These are phyloP conservation scores for Pelargonium myrrhifolium DNA, from an alignment of 441 rosid species.

Conservation along the genomic window DNA sequence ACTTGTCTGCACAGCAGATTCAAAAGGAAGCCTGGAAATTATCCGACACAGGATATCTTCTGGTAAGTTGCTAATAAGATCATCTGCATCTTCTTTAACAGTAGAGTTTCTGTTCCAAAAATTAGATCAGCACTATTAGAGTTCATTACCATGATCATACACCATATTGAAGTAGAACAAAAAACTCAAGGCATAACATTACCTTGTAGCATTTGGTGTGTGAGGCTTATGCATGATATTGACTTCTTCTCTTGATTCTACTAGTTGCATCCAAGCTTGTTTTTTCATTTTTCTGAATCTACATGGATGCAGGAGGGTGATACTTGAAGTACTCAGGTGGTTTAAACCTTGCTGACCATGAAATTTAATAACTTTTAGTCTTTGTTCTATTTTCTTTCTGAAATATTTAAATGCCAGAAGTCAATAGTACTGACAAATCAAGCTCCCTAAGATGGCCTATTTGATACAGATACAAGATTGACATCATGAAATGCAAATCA, in stretches of 20 bases:
- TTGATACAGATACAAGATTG: background rate
- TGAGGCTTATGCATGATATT: background rate
- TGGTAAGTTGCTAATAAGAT: slow-evolving; percentile 42
- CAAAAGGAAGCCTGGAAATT: slow-evolving; percentile 46
- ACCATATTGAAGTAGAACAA: background rate
- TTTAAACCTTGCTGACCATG: background rate
- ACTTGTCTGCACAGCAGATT: slow-evolving; percentile 45
- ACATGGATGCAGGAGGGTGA: background rate
- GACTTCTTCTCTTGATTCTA: background rate
- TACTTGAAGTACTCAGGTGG: too few species aligned
- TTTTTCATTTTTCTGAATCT: slow-evolving; percentile 1
- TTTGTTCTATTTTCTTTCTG: background rate
- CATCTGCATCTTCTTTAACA: slow-evolving; percentile 23
- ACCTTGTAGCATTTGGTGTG: background rate
- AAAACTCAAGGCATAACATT: background rate
- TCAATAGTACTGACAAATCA: background rate
- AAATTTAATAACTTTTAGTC: background rate
- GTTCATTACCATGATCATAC: background rate
- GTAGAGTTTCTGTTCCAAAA: background rate
- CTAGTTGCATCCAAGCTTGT: slow-evolving; percentile 7
- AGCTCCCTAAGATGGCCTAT: background rate
- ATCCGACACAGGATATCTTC: slow-evolving; percentile 48
- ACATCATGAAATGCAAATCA: background rate
- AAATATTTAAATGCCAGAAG: background rate
- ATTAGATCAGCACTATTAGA: background rate